These are phyloP conservation scores for Pichia norvegensis DNA, from an alignment of 1,139 yeast genomes.

Conservation along the genomic window DNA sequence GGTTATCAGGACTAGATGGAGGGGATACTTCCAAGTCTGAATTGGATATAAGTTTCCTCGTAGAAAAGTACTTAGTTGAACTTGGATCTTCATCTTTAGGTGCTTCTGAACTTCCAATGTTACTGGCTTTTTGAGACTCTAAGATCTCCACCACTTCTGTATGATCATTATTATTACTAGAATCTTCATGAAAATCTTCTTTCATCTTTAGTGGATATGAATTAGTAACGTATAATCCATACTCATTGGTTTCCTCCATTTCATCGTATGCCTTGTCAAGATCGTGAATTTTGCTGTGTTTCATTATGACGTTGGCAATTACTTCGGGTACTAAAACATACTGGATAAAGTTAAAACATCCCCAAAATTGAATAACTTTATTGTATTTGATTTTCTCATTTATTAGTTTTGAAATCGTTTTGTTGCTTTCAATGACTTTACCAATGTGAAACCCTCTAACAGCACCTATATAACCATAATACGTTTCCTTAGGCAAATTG, in stretches of 20 bases:
- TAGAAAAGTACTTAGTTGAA: background rate
- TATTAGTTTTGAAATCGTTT: conserved; percentile 29
- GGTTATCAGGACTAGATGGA: background rate
- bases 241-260: conserved; percentile 44
- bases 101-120: background rate
- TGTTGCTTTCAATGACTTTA: conserved; percentile 34
- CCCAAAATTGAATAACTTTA: conserved; percentile 53
- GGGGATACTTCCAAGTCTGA: background rate
- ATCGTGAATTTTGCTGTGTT: conserved; percentile 34
- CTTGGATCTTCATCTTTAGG: background rate
- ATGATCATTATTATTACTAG: background rate
- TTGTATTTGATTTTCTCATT: conserved; percentile 29
- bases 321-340: conserved; percentile 62
- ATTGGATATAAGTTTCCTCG: background rate
- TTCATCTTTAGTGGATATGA: background rate
- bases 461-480: conserved; percentile 56
- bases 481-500: conserved; percentile 38
- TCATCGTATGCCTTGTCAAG: conserved; percentile 40
- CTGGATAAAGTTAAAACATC: conserved; percentile 44
- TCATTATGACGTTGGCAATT: conserved; percentile 42
- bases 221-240: conserved; percentile 33
- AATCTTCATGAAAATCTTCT: background rate
- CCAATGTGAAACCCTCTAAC: conserved; percentile 39
- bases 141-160: background rate
- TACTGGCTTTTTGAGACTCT: background rate